These are phyloP conservation scores for Discostella stelligera DNA, from an alignment of 352 stramenopile genomes.

Conservation along the genomic window DNA sequence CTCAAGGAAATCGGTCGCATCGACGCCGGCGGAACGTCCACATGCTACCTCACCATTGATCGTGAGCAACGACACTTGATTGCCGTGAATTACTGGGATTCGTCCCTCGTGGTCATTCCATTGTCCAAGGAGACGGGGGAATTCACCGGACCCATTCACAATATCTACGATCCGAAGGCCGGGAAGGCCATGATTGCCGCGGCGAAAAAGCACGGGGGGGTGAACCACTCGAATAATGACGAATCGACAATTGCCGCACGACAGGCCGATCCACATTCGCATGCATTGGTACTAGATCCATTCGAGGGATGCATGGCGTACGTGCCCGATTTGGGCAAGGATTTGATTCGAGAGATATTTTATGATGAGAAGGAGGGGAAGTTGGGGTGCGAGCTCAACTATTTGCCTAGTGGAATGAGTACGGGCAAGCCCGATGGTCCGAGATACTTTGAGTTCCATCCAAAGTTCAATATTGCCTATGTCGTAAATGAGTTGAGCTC, in stretches of 20 bases:
- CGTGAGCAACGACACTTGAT: constrained; percentile 74
- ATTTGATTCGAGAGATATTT: constrained; percentile 83
- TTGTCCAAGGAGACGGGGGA: constrained; percentile 59
- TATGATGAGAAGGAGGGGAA: constrained; percentile 73
- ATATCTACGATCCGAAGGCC: constrained; percentile 75
- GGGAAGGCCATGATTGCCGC: constrained; percentile 71
- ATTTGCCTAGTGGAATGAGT: constrained; percentile 75
- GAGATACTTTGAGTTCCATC: constrained; percentile 85
- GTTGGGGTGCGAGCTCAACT: constrained; percentile 69
- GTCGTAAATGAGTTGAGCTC: constrained; percentile 85
- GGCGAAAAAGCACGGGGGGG: constrained; percentile 66
- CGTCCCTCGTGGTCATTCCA: constrained; percentile 81
- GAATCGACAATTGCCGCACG: constrained; percentile 73
- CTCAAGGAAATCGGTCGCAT: constrained; percentile 65
- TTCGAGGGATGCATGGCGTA: constrained; percentile 83
- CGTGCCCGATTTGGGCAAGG: constrained; percentile 82
- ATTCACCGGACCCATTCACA: constrained; percentile 58
- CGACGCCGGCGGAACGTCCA: constrained; percentile 79
- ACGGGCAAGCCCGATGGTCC: constrained; percentile 80
- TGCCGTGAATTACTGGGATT: constrained; percentile 87
- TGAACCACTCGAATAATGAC: constrained; percentile 82
- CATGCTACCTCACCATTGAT: constrained; percentile 87
- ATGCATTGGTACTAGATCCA: constrained; percentile 85
- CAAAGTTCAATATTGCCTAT: constrained; percentile 80
- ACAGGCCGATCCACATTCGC: constrained; percentile 85